These are phyloP conservation scores for Phaeosphaeriaceae sp. DNA, from an alignment of 2,329 filamentous ascomycete genomes.

Conservation along the genomic window DNA sequence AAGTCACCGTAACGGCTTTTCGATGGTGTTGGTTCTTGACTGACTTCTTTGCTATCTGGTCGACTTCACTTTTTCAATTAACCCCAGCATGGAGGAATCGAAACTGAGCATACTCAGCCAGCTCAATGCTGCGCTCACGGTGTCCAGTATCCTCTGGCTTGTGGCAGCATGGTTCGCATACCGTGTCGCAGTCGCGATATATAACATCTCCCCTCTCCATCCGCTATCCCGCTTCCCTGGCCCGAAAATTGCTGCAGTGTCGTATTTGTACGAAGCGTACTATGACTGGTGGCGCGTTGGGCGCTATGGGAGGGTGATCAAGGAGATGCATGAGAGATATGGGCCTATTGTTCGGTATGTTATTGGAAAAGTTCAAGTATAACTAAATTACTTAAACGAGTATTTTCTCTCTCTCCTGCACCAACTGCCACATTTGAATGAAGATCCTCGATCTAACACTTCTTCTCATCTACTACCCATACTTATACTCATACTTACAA, in stretches of 20 bases:
- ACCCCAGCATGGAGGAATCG: slow-evolving; percentile 20
- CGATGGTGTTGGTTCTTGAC: not conserved
- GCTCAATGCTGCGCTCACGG: slow-evolving; percentile 15
- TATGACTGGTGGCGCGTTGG: slow-evolving; percentile 37
- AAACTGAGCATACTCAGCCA: slow-evolving; percentile 17
- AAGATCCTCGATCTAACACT: too few species aligned
- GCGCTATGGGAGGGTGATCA: slow-evolving; percentile 44
- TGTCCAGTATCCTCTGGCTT: slow-evolving; percentile 21
- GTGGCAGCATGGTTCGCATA: slow-evolving; percentile 26
- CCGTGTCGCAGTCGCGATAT: slow-evolving; percentile 22
- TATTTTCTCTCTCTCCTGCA: too few species aligned
- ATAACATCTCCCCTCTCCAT: slow-evolving; percentile 34
- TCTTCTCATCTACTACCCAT: not conserved
- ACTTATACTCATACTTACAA: slow-evolving; percentile 14
- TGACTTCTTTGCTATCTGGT: not conserved
- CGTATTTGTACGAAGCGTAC: slow-evolving; percentile 38
- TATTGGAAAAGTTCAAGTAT: too few species aligned
- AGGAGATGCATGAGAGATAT: slow-evolving; percentile 43
- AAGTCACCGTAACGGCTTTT: not conserved
- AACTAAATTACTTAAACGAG: too few species aligned
- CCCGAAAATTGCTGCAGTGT: slow-evolving; percentile 37
- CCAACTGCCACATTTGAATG: too few species aligned
- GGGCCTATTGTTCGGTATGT: slow-evolving; percentile 23
- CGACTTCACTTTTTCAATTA: not conserved
- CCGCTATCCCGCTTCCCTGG: slow-evolving; percentile 35